Evolutionary conservation across 106 monocot genomes (phyloP), one percentile per base, ranked within the genome.

Genomic region (Phalaenopsis equestris): DNA sequence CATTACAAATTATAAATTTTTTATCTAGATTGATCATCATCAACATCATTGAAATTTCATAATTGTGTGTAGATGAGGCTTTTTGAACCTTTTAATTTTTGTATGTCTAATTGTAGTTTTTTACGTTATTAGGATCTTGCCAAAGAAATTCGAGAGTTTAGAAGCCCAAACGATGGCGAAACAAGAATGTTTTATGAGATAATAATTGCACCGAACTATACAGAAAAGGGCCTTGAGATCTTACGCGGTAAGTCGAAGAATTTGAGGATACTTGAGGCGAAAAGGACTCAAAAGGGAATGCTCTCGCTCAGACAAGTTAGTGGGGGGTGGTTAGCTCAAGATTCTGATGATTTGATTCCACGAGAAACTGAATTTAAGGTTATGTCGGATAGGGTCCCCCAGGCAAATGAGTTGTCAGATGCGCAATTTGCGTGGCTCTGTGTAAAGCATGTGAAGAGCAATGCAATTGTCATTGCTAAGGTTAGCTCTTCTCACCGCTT

Each of bases 181-280:
- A 89, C 92, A 43, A 84, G 98, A 57, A 98, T 98, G 98, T 98
- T 98, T 79, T 98, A 94, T 67, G 98, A 98, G 82, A 94, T 98
- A 78, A 91, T 98, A 58, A 86, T 98, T 79, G 98, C 98, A 79
- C 98, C 98, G 23, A 84, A 78, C 17, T 98, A 92, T 81, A 90
- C 94, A 36, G 90, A 90, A 46, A 92, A 90, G 77, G 98, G 98
- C 41, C 91, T 98, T 70, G 98, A 98, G 79, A 72, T 93, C 67
- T 88, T 98, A 5, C 83, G 87, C 57, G 98, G 98, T 21, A 98
- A 98, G 84, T 98, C 98, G 61, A 94, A 98, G 87, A 90, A 84
- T 73, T 78, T 98, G 84, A 92, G 98, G 79, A 98, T 98, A 42
- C 92, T 98, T 39, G 92, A 98, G 80, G 98, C 98, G 6, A 86